Base-by-base conservation (phyloP, 441 rosid species). In the Kokia cookei region DNA sequence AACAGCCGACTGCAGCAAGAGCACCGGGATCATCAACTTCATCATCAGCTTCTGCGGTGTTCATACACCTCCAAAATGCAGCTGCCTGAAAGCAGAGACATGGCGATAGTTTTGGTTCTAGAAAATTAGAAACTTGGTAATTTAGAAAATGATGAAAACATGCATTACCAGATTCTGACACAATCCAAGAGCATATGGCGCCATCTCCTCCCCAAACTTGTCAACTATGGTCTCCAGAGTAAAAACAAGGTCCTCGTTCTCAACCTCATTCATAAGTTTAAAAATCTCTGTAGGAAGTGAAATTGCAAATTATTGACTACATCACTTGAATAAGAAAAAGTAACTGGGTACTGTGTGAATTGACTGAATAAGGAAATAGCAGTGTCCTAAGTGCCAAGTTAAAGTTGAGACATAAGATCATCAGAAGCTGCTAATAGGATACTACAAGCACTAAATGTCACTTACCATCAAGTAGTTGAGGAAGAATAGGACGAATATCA, bases 151-250 rank as follows among this genome's bases (percentile, higher is more conserved):
- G 22, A 72, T 3, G 3, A 43, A 42, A 67, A 73, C 58, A 71
- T 48, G 62, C 63, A 73, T 83, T 93, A 96, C 99, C 97, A 96
- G 83, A 80, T 96, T 96, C 87, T 93, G 97, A 87, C 99, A 96
- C 79, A 96, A 86, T 17, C 99, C 99, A 75, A 93, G 82, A 75
- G 99, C 97, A 84, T 89, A 96, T 22, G 99, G 99, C 59, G 97
- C 94, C 90, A 93, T 96, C 87, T 96, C 99, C 82, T 96, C 99
- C 13, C 99, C 99, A 85, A 96, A 93, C 81, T 92, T 96, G 86
- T 92, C 96, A 43, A 96, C 99, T 65, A 96, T 89, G 70, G 97
- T 93, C 84, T 96, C 99, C 83, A 96, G 73, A 45, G 98, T 96
- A 80, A 93, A 96, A 69, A 95, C 99, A 80, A 96, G 90, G 78